Evolutionary conservation across 2,329 filamentous ascomycete genomes (phyloP), one percentile per base, ranked within the genome.

Genomic region (Exophiala calicioides): DNA sequence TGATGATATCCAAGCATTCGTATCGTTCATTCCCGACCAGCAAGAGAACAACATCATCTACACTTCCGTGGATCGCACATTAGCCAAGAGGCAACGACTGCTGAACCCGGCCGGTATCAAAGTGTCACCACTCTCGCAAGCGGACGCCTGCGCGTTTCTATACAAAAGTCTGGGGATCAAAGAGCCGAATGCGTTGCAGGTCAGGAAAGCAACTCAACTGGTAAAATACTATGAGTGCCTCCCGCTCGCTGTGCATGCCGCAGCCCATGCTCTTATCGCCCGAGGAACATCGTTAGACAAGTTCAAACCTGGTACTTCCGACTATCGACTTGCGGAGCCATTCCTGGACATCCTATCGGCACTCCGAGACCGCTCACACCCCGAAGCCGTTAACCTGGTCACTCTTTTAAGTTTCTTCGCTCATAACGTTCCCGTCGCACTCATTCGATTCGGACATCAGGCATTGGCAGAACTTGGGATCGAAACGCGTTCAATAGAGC

Each of bases 171-270:
- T 86, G 50, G 79, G 77, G 8, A 82, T 80, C 57, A 77, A 69
- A 50, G 41, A 52, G 6, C 78, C 82, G 0, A 77, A 70, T 0
- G 65, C 70, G 8, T 75, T 79, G 23, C 81, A 86, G 53, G 62
- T 72, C 6, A 69, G 66, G 26, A 77, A 79, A 45, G 81, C 82
- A 0, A 73, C 71, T n/a, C 77, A 85, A 48, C 60, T 87, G 12
- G 82, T 86, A 1, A 73, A 77, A 32, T 65, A 82, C 34, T 81
- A 86, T 67, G 81, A 81, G 16, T 76, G 80, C 44, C 68, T 87
- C 10, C 84, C 84, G 1, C 68, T 86, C 5, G 84, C 84, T 53
- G 83, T 88, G 15, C 82, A 86, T 56, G 79, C 82, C 0, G 79
- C 83, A 2, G 81, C 81, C 1, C 76, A 80, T 52, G 75, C 82